Evolutionary conservation across 805 yeast genomes (phyloP).

Genomic region (Candida jianshihensis): DNA sequence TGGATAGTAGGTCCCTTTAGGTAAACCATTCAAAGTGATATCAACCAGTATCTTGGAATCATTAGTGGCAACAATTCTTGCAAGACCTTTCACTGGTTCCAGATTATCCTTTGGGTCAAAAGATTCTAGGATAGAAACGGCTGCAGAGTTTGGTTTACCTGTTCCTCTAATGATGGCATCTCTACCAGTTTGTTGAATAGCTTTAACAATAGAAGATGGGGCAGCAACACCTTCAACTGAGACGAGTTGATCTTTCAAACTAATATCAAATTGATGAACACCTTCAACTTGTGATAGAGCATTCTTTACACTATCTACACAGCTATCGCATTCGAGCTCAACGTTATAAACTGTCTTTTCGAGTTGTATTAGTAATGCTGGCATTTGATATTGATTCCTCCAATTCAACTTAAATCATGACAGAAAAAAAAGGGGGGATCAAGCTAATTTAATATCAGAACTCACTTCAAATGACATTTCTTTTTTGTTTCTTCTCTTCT

Average conservation of each 20-base stretch:
- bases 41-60: conserved; percentile 57
- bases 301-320: conserved; percentile 18
- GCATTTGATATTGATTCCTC: too few relatives aligned
- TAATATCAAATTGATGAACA: conserved; percentile 45
- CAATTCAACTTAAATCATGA: too few relatives aligned
- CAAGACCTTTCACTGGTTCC: conserved; percentile 76
- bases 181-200: conserved; percentile 67
- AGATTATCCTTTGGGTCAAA: conserved; percentile 34
- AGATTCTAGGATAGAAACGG: conserved; percentile 82
- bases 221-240: conserved; percentile 63
- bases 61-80: conserved; percentile 68
- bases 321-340: conserved; percentile 69
- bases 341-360: conserved; percentile 66
- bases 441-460: not conserved
- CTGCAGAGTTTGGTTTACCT: conserved; percentile 81
- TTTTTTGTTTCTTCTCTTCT: not conserved
- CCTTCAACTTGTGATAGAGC: conserved; percentile 49
- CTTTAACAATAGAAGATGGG: conserved; percentile 65
- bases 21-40: conserved; percentile 67
- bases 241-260: conserved; percentile 54
- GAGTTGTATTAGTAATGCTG: conserved; percentile 8
- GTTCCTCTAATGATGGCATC: conserved; percentile 93
- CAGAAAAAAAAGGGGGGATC: not conserved
- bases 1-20: conserved; percentile 61
- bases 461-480: conserved; percentile 17